phyloP scores from a whole-genome alignment of 495 filamentous ascomycete genomes.

The Neurospora sp. region DNA sequence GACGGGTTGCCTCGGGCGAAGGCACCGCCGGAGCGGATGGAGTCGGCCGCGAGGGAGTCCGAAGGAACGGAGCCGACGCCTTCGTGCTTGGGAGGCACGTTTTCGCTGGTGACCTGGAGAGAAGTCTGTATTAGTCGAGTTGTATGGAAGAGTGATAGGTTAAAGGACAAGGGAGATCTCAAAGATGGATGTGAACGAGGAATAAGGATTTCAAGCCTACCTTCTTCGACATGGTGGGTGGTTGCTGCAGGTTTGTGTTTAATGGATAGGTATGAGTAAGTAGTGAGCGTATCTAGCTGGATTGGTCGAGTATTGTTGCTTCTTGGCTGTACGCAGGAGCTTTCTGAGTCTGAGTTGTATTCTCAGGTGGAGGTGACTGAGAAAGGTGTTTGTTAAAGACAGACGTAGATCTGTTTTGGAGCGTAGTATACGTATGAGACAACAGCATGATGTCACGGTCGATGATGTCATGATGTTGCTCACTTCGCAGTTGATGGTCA shows the following conservation, averaged over 20 bases:
- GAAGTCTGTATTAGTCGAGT: neutral
- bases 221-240: neutral
- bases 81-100: conserved; percentile 21
- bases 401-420: neutral
- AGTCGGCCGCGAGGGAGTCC: conserved; percentile 32
- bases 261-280: neutral
- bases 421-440: neutral
- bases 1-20: conserved; percentile 14
- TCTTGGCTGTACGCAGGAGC: neutral
- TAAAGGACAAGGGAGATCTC: neutral
- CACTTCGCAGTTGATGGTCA: neutral
- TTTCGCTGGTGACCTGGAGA: conserved; percentile 7
- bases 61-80: conserved; percentile 19
- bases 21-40: conserved; percentile 10
- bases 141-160: neutral
- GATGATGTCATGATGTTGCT: neutral
- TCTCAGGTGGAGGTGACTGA: neutral
- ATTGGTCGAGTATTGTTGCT: neutral
- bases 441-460: neutral
- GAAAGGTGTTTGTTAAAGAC: neutral
- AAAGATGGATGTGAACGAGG: neutral
- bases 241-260: neutral
- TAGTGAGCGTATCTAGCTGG: neutral
- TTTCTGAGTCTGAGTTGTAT: neutral
- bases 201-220: neutral